Percentiles rank a stretch among this genome's conserved stretches.
Conservation (phyloP, 805 yeast species). For the Kuraishia ogatae region DNA sequence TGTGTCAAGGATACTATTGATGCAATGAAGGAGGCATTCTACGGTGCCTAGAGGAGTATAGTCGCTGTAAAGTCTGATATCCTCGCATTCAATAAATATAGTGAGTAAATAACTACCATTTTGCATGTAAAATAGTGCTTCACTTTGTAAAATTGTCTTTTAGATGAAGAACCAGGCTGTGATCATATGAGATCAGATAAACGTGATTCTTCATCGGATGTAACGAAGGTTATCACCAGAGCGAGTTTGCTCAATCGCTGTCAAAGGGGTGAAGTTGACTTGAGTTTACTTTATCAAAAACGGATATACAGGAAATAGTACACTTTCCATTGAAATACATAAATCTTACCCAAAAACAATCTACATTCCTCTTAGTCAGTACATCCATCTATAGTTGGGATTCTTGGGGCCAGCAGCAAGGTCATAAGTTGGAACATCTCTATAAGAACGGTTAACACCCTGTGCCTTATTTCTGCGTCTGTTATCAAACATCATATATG, state of each 20-base stretch:
- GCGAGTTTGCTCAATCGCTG: no score
- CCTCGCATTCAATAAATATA: not conserved
- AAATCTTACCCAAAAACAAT: not conserved
- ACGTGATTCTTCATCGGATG: no score
- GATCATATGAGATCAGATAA: no score
- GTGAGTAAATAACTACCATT: no score
- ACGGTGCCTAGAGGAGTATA: not conserved
- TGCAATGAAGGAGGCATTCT: constrained; percentile 23
- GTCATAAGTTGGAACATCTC: constrained; percentile 32
- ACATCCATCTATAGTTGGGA: constrained; percentile 40
- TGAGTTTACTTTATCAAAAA: no score
- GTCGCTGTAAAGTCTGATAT: no score
- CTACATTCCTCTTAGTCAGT: constrained; percentile 13
- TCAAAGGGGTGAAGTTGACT: no score
- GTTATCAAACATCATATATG: constrained; percentile 34
- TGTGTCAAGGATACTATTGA: constrained; percentile 22
- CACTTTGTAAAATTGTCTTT: no score
- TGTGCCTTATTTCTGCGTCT: constrained; percentile 28
- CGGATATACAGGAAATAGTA: no score
- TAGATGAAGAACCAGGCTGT: no score
- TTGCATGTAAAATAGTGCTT: no score
- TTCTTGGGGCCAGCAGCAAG: constrained; percentile 35
- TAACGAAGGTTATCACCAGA: no score
- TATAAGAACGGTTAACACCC: constrained; percentile 28
- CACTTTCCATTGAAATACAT: not conserved